These are phyloP conservation scores for Houttuynia cordata DNA, from an alignment of 164 flowering plant genomes.

Conservation along the genomic window DNA sequence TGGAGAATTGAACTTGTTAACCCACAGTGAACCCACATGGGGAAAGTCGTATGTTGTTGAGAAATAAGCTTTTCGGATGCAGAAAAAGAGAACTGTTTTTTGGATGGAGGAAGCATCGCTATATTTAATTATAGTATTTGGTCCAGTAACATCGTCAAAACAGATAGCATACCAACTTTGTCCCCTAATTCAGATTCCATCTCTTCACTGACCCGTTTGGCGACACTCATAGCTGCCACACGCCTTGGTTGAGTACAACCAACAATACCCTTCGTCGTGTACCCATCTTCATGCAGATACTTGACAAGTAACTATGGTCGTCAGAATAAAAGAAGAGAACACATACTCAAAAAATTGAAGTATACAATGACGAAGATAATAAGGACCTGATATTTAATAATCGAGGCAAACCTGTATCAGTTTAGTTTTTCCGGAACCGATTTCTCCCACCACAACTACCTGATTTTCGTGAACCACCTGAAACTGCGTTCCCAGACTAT, in stretches of 20 bases:
- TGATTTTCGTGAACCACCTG: constrained; percentile 94
- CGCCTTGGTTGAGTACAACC: constrained; percentile 99
- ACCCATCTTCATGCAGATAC: constrained; percentile 94
- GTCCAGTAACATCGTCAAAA: constrained; percentile 94
- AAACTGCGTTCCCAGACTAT: no score
- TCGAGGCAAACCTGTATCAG: constrained; percentile 61
- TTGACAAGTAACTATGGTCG: constrained; percentile 21
- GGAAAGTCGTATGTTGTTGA: no score
- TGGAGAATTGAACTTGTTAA: no score
- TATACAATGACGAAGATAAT: neutral
- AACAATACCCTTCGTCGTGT: constrained; percentile 57
- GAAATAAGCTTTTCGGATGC: no score
- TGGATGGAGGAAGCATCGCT: no score
- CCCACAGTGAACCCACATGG: no score
- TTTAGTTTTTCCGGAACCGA: constrained; percentile 98
- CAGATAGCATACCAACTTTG: constrained; percentile 96
- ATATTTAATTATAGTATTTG: constrained; percentile 66
- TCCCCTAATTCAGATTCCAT: constrained; percentile 94
- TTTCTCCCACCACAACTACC: constrained; percentile 88
- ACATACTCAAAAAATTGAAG: neutral
- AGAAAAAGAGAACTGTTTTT: no score
- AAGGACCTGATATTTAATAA: neutral
- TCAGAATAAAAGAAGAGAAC: constrained; percentile 1
- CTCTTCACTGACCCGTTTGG: constrained; percentile 96
- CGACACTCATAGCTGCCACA: constrained; percentile 99